Evolutionary conservation across 768 basidiomycete species (phyloP).

Genomic region (Kwoniella heveanensis): DNA sequence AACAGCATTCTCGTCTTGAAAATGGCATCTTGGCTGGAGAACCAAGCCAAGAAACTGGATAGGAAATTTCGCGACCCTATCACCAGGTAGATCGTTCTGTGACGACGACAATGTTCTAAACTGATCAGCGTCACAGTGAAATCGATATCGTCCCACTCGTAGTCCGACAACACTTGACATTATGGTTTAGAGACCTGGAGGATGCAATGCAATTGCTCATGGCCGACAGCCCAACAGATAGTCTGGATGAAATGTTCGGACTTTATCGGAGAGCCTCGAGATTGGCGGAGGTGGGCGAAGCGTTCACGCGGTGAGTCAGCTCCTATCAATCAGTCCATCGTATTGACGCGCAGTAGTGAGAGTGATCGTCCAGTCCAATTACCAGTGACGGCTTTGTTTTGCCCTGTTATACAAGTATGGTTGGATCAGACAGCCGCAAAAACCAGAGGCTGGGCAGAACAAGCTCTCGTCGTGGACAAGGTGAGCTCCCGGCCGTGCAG

Average conservation of each 20-base stretch:
- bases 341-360: background rate
- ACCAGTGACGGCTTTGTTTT: conserved; percentile 76
- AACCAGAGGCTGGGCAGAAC: conserved; percentile 89
- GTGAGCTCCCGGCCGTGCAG: conserved; percentile 57
- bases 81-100: conserved; percentile 64
- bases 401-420: conserved; percentile 86
- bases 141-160: conserved; percentile 40
- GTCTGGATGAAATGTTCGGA: conserved; percentile 74
- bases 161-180: conserved; percentile 31
- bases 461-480: conserved; percentile 83
- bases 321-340: conserved; percentile 12
- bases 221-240: conserved; percentile 13
- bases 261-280: conserved; percentile 78
- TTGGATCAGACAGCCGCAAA: conserved; percentile 82
- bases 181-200: conserved; percentile 41
- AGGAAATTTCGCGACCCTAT: conserved; percentile 84
- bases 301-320: conserved; percentile 73
- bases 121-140: conserved; percentile 11
- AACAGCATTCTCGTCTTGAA: conserved; percentile 46
- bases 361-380: conserved; percentile 60
- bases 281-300: conserved; percentile 74
- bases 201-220: conserved; percentile 19
- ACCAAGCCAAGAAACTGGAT: conserved; percentile 75
- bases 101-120: background rate
- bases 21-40: conserved; percentile 88